Evolutionary conservation across 2,329 filamentous ascomycete species (phyloP).

Genomic region (Paecilomyces niveus): DNA sequence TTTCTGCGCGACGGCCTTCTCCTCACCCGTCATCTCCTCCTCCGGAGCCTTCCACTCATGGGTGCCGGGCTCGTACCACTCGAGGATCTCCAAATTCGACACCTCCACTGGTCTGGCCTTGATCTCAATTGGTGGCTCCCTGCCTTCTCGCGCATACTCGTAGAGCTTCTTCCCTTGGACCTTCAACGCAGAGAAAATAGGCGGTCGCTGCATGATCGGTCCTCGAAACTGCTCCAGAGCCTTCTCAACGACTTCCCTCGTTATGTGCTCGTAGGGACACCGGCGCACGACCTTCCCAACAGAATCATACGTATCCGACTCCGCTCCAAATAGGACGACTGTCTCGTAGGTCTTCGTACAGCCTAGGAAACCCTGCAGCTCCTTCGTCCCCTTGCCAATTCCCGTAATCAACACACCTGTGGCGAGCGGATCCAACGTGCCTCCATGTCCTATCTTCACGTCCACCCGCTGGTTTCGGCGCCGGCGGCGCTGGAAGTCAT

Average conservation of each 20-base stretch:
- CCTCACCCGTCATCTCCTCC: slow-evolving; percentile 67
- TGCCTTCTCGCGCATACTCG: slow-evolving; percentile 89
- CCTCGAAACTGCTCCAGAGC: slow-evolving; percentile 70
- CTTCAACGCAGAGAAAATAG: slow-evolving; percentile 86
- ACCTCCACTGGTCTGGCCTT: slow-evolving; percentile 73
- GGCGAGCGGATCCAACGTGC: slow-evolving; percentile 88
- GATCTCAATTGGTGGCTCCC: slow-evolving; percentile 77
- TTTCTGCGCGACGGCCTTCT: slow-evolving; percentile 70
- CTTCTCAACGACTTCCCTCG: slow-evolving; percentile 67
- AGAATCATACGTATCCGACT: slow-evolving; percentile 86
- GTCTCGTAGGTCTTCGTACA: slow-evolving; percentile 95
- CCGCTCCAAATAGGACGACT: slow-evolving; percentile 80
- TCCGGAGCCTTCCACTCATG: slow-evolving; percentile 75
- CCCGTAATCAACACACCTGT: slow-evolving; percentile 89
- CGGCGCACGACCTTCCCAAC: slow-evolving; percentile 74
- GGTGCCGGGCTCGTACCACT: slow-evolving; percentile 74
- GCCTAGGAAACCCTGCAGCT: slow-evolving; percentile 66
- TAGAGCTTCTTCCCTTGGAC: slow-evolving; percentile 93
- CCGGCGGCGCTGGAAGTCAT: slow-evolving; percentile 53
- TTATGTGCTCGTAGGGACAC: slow-evolving; percentile 73
- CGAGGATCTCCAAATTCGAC: slow-evolving; percentile 66
- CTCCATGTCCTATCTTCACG: slow-evolving; percentile 93
- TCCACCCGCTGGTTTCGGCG: slow-evolving; percentile 56
- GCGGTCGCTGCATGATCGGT: slow-evolving; percentile 80
- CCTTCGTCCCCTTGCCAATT: slow-evolving; percentile 80